Evolutionary conservation across 1,139 yeast species (phyloP).

Genomic region (Magnusiomyces sp.): DNA sequence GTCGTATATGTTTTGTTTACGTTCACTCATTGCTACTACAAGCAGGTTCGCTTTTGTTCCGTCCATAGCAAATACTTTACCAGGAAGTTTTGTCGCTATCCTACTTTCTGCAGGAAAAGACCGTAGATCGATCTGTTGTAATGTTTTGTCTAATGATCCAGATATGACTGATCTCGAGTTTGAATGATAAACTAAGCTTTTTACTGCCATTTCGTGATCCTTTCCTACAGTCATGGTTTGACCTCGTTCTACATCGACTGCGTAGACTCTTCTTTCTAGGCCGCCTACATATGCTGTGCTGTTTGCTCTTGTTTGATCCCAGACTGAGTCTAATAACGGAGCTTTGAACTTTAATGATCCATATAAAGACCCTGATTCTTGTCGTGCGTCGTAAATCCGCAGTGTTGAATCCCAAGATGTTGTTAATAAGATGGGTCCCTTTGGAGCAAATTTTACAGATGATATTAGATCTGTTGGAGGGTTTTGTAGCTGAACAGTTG

Average conservation of each 20-base stretch:
- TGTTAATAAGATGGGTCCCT: constrained; percentile 23
- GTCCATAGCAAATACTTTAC: constrained; percentile 63
- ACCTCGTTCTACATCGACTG: constrained; percentile 24
- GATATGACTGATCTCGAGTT: constrained; percentile 35
- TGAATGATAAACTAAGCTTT: constrained; percentile 23
- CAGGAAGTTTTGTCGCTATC: constrained; percentile 29
- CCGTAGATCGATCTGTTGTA: constrained; percentile 36
- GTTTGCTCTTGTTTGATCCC: constrained; percentile 22
- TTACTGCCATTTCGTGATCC: constrained; percentile 32
- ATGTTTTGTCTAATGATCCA: constrained; percentile 48
- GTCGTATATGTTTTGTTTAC: constrained; percentile 53
- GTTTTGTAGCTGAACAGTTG: constrained; percentile 9
- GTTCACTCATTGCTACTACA: constrained; percentile 49
- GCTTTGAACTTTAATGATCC: constrained; percentile 21
- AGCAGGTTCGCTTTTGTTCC: constrained; percentile 36
- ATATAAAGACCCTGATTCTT: constrained; percentile 15
- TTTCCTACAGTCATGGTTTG: constrained; percentile 23
- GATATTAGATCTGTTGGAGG: constrained; percentile 29
- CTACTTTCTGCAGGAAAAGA: constrained; percentile 13
- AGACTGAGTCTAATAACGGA: constrained; percentile 28
- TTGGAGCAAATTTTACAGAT: constrained; percentile 24
- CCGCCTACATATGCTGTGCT: constrained; percentile 25
- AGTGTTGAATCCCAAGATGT: constrained; percentile 34
- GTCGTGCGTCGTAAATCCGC: constrained; percentile 25
- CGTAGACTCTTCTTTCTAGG: constrained; percentile 24